Percentiles rank a stretch among this genome's conserved stretches.
Conservation (phyloP, 495 filamentous ascomycete species). For the Daldinia grandis region DNA sequence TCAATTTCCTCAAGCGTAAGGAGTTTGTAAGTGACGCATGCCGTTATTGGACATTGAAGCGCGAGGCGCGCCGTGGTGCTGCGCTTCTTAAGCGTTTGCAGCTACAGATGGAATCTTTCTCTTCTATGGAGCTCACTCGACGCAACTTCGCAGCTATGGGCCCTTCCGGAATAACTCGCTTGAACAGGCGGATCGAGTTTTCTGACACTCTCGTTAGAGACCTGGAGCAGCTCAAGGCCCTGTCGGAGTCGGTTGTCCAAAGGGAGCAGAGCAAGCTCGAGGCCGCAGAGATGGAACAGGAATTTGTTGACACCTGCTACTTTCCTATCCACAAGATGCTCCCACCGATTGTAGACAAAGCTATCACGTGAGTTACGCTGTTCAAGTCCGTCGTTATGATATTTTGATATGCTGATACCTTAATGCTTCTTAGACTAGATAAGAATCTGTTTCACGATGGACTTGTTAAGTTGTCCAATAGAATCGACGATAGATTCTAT, state of each 20-base stretch:
- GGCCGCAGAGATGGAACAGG: slow-evolving; percentile 75
- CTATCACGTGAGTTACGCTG: slow-evolving; percentile 63
- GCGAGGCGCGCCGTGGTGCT: slow-evolving; percentile 89
- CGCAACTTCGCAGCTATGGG: slow-evolving; percentile 94
- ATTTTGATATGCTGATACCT: slow-evolving; percentile 36
- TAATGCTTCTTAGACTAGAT: slow-evolving; percentile 67
- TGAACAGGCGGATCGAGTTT: slow-evolving; percentile 87
- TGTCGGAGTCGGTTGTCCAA: slow-evolving; percentile 74
- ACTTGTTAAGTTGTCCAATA: slow-evolving; percentile 67
- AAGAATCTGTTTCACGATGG: slow-evolving; percentile 75
- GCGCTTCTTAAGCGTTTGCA: slow-evolving; percentile 92
- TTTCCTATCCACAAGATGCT: slow-evolving; percentile 85
- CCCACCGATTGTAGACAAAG: slow-evolving; percentile 81
- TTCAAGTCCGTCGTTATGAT: not conserved
- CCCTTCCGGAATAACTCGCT: slow-evolving; percentile 75
- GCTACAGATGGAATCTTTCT: slow-evolving; percentile 92
- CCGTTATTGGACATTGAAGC: slow-evolving; percentile 97
- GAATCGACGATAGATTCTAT: slow-evolving; percentile 75
- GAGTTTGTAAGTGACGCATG: slow-evolving; percentile 92
- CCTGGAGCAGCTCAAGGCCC: slow-evolving; percentile 71
- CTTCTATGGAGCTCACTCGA: slow-evolving; percentile 93
- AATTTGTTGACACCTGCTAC: slow-evolving; percentile 84
- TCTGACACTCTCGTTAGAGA: slow-evolving; percentile 77
- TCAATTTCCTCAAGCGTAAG: slow-evolving; percentile 82
- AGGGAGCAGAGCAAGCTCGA: slow-evolving; percentile 78